These are phyloP conservation scores for Suhomyces sp. DNA, from an alignment of 805 yeast species.

Conservation along the genomic window DNA sequence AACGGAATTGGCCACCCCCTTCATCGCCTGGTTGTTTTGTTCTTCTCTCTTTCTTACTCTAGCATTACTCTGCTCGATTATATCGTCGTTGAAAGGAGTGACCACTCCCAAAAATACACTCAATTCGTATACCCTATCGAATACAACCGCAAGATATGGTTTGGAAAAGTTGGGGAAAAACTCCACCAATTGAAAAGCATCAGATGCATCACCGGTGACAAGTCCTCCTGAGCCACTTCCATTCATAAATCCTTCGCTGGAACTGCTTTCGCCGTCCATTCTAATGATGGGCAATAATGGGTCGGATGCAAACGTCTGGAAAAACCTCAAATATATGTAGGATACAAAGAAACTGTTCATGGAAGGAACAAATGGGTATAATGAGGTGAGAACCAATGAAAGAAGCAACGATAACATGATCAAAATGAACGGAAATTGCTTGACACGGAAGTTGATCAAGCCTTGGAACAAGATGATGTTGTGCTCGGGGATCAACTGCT, in stretches of 20 bases:
- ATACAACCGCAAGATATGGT: slow-evolving; percentile 50
- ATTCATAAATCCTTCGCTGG: neutral
- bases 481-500: slow-evolving; percentile 59
- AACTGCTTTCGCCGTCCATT: slow-evolving; percentile 15
- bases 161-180: slow-evolving; percentile 73
- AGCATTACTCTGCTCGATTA: slow-evolving; percentile 69
- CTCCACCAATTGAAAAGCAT: slow-evolving; percentile 76
- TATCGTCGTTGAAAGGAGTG: slow-evolving; percentile 63
- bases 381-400: slow-evolving; percentile 32
- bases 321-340: slow-evolving; percentile 78
- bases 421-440: slow-evolving; percentile 56
- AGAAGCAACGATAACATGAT: slow-evolving; percentile 31
- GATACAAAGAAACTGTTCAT: slow-evolving; percentile 59
- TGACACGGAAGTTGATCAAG: slow-evolving; percentile 48
- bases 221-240: slow-evolving; percentile 18
- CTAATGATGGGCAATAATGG: slow-evolving; percentile 51
- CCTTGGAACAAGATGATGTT: slow-evolving; percentile 49
- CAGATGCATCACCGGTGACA: slow-evolving; percentile 82
- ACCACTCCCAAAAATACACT: slow-evolving; percentile 46
- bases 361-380: slow-evolving; percentile 56
- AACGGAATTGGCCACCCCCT: slow-evolving; percentile 42
- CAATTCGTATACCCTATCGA: slow-evolving; percentile 37
- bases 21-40: slow-evolving; percentile 41
- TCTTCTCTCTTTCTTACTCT: slow-evolving; percentile 64
- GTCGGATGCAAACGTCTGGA: slow-evolving; percentile 55